Percentiles rank a stretch among this genome's conserved stretches.
Conservation (phyloP, 2,329 filamentous ascomycete genomes). For the Diaporthe sp. region DNA sequence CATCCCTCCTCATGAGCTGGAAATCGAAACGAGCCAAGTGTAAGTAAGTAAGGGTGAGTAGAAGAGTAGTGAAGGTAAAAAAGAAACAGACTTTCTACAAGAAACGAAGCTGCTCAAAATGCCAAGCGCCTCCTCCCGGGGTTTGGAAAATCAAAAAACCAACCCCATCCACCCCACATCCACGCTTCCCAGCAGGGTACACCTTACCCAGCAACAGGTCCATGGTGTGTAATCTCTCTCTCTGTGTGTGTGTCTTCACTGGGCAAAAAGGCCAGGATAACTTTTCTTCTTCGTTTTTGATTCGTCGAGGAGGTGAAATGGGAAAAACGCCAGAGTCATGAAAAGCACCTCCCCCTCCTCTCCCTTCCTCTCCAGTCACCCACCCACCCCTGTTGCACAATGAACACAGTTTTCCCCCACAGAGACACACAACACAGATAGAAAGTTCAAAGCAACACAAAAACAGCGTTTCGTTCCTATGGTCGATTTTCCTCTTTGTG, state of each 20-base stretch:
- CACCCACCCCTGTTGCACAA: neutral
- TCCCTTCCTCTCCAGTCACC: neutral
- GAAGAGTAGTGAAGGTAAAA: neutral
- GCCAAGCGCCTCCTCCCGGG: neutral
- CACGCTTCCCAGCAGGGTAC: neutral
- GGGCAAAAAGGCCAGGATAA: neutral
- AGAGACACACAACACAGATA: neutral
- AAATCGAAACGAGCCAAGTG: no score
- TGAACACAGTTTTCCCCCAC: neutral
- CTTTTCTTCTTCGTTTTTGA: neutral
- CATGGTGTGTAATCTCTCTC: no score
- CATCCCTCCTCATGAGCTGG: no score
- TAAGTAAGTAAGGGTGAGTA: neutral
- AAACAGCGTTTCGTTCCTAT: constrained; percentile 22
- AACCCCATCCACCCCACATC: no score
- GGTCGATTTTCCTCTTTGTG: constrained; percentile 22
- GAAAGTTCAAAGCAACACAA: neutral
- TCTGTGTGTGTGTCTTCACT: neutral
- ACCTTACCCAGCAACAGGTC: neutral
- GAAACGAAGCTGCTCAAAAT: constrained; percentile 21
- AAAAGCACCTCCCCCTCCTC: neutral
- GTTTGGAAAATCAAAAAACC: neutral
- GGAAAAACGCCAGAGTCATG: constrained; percentile 2
- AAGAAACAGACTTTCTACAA: constrained; percentile 20
- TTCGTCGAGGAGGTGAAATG: neutral